Conservation (phyloP, 2,329 filamentous ascomycete genomes). For the Phaeosphaeriaceae sp. region DNA sequence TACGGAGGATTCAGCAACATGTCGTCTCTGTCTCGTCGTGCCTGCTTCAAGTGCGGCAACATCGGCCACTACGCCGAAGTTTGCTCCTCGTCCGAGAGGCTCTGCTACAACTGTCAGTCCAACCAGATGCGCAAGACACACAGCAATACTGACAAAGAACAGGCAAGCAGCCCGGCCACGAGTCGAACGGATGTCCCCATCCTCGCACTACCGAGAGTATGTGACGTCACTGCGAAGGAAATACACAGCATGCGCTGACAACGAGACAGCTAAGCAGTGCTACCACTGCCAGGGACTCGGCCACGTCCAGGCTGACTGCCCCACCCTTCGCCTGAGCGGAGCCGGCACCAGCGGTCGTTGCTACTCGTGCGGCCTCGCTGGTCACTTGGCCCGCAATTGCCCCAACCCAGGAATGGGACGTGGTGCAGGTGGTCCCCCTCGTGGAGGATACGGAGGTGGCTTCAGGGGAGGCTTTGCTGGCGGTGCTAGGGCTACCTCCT, state of each 20-base stretch:
- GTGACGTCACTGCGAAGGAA: slow-evolving; percentile 35
- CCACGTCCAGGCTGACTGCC: slow-evolving; percentile 98
- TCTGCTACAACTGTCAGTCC: slow-evolving; percentile 97
- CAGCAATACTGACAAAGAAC: slow-evolving; percentile 14
- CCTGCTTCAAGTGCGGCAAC: slow-evolving; percentile 63
- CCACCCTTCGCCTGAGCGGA: slow-evolving; percentile 88
- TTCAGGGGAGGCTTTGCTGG: slow-evolving; percentile 79
- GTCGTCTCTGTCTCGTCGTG: slow-evolving; percentile 62
- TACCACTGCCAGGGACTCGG: slow-evolving; percentile 99
- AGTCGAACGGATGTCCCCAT: slow-evolving; percentile 96
- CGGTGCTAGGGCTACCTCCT: slow-evolving; percentile 69
- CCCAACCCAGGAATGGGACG: slow-evolving; percentile 76
- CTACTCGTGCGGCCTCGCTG: slow-evolving; percentile 94
- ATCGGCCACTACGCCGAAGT: slow-evolving; percentile 72
- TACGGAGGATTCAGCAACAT: slow-evolving; percentile 51
- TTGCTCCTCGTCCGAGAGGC: slow-evolving; percentile 95
- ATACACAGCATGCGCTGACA: slow-evolving; percentile 18
- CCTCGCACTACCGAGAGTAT: slow-evolving; percentile 92
- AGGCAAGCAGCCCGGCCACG: slow-evolving; percentile 92
- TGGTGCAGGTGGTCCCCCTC: slow-evolving; percentile 69
- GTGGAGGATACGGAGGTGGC: slow-evolving; percentile 74
- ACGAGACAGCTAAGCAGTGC: slow-evolving; percentile 85
- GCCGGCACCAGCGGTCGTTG: slow-evolving; percentile 84
- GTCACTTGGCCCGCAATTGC: slow-evolving; percentile 91
- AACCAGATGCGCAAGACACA: slow-evolving; percentile 8